Evolutionary conservation across 2,329 filamentous ascomycete genomes (phyloP), one percentile per base, ranked within the genome.

Genomic region (Trichoderma sp.): DNA sequence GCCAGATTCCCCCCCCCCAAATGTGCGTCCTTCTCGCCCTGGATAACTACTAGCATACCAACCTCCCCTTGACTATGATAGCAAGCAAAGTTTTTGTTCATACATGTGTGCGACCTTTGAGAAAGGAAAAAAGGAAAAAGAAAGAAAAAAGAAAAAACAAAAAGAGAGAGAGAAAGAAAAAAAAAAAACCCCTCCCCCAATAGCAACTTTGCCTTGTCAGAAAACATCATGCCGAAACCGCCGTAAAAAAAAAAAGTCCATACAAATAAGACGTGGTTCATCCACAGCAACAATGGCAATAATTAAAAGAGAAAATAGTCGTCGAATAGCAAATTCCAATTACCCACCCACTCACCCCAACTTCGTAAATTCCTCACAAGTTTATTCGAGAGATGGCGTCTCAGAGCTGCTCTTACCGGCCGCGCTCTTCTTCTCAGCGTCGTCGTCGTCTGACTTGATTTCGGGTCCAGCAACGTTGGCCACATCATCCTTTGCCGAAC

Each of bases 371-470:
- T 10, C 35, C n/a, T 39, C 25, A 45, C 25, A 45, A 29, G 37
- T n/a, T 15, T 52, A 68, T n/a, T 64, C 60, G 10, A 39, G 34
- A 15, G 56, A 65, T 27, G 61, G 22, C 19, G 15, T 42, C 10
- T 59, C 27, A 37, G n/a, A 27, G 15, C 57, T 63, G 50, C 27
- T 63, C n/a, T 67, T 63, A n/a, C 58, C 27, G 57, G 54, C 22
- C 22, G 48, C 29, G 12, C 57, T 60, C 25, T 61, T 48, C 15
- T 67, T 50, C 6, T 68, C 67, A 19, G 60, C 65, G 15, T 68
- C 59, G 2, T 68, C 59, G 2, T 64, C 67, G 19, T 59, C 54
- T 37, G 48, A 50, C 29, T 48, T 25, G 19, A 29, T 19, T 19
- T 54, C 52, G 8, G 50, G 29, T 15, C 35, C 53, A 4, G 35